phyloP scores from a whole-genome alignment of 441 rosid species.

The Pelargonium fulgidum region DNA sequence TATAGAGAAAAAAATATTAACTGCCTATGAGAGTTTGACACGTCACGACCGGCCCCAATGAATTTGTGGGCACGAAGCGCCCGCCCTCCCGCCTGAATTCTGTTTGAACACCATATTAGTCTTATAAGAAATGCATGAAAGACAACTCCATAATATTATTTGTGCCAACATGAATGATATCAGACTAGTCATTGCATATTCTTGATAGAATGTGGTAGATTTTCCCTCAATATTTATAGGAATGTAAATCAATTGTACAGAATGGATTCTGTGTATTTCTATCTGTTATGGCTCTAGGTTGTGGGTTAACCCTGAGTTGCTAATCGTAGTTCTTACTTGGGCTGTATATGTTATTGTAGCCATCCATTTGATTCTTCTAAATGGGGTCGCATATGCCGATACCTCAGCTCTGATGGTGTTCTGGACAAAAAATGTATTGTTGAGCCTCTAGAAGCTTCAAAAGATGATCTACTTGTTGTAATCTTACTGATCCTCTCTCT shows the following conservation, averaged over 20 bases:
- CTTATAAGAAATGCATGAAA: too few relatives aligned
- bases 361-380: slow-evolving; percentile 93
- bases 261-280: neutral
- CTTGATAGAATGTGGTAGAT: neutral
- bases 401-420: slow-evolving; percentile 48
- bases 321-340: slow-evolving; percentile 11
- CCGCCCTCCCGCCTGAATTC: too few relatives aligned
- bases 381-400: slow-evolving; percentile 80
- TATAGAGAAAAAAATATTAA: too few relatives aligned
- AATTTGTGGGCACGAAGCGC: too few relatives aligned
- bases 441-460: slow-evolving; percentile 79
- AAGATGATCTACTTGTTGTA: slow-evolving; percentile 88
- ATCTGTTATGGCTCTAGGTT: neutral
- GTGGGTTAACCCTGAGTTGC: slow-evolving; percentile 1
- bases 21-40: too few relatives aligned
- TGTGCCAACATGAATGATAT: too few relatives aligned
- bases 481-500: slow-evolving; percentile 12
- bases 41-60: too few relatives aligned
- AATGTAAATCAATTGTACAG: neutral
- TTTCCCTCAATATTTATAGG: neutral
- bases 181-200: too few relatives aligned
- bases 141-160: too few relatives aligned
- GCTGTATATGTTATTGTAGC: slow-evolving; percentile 32
- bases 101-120: too few relatives aligned
- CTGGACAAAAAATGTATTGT: slow-evolving; percentile 46